Conservation (phyloP, 306 rosid genomes). For the Styphnolobium japonicum region DNA sequence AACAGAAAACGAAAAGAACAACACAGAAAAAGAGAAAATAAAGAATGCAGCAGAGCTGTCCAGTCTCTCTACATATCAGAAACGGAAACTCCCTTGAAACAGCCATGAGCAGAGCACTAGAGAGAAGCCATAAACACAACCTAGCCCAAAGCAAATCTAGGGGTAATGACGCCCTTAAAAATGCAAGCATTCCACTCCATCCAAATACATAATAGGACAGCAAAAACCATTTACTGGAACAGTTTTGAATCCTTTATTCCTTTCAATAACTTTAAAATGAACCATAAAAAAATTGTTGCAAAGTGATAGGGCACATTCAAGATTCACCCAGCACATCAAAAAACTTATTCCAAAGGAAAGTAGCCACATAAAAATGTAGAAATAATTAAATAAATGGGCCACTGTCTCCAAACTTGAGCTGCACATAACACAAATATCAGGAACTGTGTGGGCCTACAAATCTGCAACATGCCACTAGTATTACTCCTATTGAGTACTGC, state of each 20-base stretch:
- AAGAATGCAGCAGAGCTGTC: background rate
- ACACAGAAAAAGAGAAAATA: background rate
- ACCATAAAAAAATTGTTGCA: background rate
- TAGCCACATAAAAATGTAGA: background rate
- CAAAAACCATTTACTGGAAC: background rate
- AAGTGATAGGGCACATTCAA: background rate
- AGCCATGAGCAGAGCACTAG: background rate
- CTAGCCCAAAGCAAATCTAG: slow-evolving; percentile 4
- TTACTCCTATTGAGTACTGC: background rate
- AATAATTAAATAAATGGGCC: background rate
- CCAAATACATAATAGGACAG: background rate
- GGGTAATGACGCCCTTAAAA: background rate
- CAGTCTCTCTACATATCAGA: background rate
- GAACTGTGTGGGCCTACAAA: background rate
- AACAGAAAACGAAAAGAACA: background rate
- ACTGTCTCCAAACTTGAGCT: background rate
- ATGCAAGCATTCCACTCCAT: background rate
- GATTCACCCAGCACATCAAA: slow-evolving; percentile 13
- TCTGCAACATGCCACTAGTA: background rate
- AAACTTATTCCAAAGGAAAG: background rate
- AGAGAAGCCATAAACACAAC: slow-evolving; percentile 15
- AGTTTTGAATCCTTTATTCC: background rate
- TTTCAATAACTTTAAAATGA: background rate
- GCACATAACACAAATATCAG: background rate
- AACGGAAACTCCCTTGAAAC: slow-evolving; percentile 6